Conservation (phyloP, 1,284 basidiomycete genomes). For the Amylostereum areolatum region DNA sequence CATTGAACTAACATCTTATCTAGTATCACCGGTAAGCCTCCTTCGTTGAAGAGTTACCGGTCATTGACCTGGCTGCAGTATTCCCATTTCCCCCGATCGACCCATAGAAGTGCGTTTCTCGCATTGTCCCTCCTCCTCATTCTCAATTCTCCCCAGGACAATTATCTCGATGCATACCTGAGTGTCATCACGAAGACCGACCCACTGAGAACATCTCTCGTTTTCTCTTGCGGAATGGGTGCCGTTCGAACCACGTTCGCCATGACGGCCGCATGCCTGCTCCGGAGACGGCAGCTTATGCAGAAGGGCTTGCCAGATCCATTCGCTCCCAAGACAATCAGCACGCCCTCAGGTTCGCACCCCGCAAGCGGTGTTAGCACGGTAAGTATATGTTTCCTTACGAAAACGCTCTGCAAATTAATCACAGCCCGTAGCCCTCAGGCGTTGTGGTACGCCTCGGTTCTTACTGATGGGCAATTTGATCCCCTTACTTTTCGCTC, state of each 20-base stretch:
- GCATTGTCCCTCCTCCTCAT: not conserved
- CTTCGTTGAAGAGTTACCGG: not conserved
- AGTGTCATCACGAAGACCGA: constrained; percentile 79
- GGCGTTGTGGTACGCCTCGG: not conserved
- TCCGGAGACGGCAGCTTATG: constrained; percentile 86
- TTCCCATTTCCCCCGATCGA: constrained; percentile 89
- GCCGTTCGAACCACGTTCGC: constrained; percentile 96
- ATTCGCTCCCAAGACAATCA: constrained; percentile 35
- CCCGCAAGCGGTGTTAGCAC: constrained; percentile 11
- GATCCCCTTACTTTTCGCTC: not conserved
- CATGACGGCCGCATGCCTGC: constrained; percentile 90
- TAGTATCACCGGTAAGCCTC: constrained; percentile 57
- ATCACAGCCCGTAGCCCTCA: no score
- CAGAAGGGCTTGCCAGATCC: constrained; percentile 74
- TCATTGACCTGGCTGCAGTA: constrained; percentile 37
- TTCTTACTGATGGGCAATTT: not conserved
- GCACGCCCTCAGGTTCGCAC: constrained; percentile 7
- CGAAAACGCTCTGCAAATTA: no score
- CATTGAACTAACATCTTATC: constrained; percentile 3
- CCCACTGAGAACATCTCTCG: constrained; percentile 76
- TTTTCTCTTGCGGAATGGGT: constrained; percentile 98
- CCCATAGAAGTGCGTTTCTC: constrained; percentile 63
- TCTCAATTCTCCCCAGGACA: constrained; percentile 50
- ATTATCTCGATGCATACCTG: constrained; percentile 92
- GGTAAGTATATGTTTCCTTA: constrained; percentile 4